Base-by-base conservation (phyloP, 2,329 filamentous ascomycete species). In the Phyllosticta citriasiana region DNA sequence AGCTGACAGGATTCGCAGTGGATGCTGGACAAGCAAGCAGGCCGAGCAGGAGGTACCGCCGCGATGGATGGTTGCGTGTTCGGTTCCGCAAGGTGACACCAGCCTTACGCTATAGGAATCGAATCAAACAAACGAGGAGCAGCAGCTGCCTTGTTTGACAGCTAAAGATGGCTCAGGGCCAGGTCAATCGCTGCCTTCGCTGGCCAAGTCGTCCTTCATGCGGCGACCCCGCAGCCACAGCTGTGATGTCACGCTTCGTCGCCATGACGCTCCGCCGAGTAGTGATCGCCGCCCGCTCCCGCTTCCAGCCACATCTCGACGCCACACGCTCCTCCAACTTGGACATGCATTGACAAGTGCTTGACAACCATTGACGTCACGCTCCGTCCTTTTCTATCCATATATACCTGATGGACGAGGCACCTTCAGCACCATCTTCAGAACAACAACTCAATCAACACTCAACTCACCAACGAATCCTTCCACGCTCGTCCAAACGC, bases 21-120 rank as follows among this genome's bases (percentile, higher is more conserved):
- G 40, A 47, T 6, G 40, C n/a, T 47, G 40, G 14, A 47, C 40
- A 47, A n/a, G 14, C 40, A 47, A n/a, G 14, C 40, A 47, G 40
- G 40, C n/a, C 40, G 10, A 40, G 33, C 14, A 47, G 40, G 40
- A 47, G 40, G 40, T 47, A n/a, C 40, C 40, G 40, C 40, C 14
- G 40, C 40, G 12, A 47, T 16, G 40, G 26, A 52, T 60, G 30
- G 22, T 55, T 50, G 59, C 59, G 59, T 52, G 59, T 47, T 60
- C 30, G 51, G 53, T 27, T 47, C 25, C 53, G 22, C 50, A 14
- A 30, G 30, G 53, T 61, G 54, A 61, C 57, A 57, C 27, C 30
- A 61, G 59, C 59, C 59, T 61, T 61, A 61, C 59, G 59, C 59
- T 55, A 61, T 61, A 35, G 7, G 40, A n/a, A n/a, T 47, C 40